Percentiles rank a stretch among this genome's conserved stretches.
Conservation (phyloP, 2,329 filamentous ascomycete genomes). For the Rosellinia necatrix region DNA sequence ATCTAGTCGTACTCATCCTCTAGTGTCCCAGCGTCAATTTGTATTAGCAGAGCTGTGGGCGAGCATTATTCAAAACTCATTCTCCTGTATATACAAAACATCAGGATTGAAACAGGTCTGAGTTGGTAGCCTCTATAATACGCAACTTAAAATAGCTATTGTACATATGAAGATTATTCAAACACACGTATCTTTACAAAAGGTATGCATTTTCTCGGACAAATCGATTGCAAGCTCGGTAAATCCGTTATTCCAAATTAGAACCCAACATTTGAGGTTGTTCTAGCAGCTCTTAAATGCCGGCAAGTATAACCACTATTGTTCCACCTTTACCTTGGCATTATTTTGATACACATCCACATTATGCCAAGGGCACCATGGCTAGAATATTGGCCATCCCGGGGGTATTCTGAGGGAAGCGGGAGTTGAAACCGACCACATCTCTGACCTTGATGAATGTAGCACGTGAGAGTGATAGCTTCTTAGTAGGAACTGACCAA, state of each 20-base stretch:
- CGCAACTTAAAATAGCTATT: too few species aligned
- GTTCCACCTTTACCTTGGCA: neutral
- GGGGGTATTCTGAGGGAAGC: conserved; percentile 50
- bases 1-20: too few species aligned
- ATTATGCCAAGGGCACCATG: conserved; percentile 1
- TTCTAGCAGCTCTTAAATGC: neutral
- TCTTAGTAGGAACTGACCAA: conserved; percentile 54
- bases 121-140: too few species aligned
- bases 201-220: neutral
- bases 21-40: too few species aligned
- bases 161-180: too few species aligned
- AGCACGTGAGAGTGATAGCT: conserved; percentile 44
- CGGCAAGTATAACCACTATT: neutral
- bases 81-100: too few species aligned
- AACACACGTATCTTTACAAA: too few species aligned
- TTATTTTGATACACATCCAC: neutral
- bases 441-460: conserved; percentile 47
- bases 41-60: too few species aligned
- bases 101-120: too few species aligned
- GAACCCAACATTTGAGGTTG: neutral
- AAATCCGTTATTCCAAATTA: neutral
- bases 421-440: conserved; percentile 54
- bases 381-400: conserved; percentile 46
- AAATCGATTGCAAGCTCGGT: neutral
- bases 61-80: too few species aligned